Base-by-base conservation (phyloP, 805 yeast genomes). In the Zygosaccharomyces siamensis region DNA sequence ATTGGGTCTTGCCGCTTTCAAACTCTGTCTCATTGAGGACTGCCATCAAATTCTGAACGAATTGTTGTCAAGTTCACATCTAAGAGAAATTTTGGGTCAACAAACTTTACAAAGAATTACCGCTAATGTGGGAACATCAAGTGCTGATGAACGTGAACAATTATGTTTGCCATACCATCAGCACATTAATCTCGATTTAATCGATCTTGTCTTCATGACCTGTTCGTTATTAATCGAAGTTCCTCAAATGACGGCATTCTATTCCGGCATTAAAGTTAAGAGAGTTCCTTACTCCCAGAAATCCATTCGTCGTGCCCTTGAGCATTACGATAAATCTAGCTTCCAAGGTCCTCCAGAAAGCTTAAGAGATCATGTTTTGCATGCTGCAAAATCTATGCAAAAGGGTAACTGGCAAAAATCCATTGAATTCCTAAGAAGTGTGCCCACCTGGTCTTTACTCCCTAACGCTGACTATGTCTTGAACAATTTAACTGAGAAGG, bases 301-400 rank as follows among this genome's bases (percentile, higher is more conserved):
- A 72, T 87, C 96, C 26, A 89, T 93, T 76, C 84, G 92, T 71
- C 83, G 95, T 66, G 80, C 86, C 68, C 78, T 93, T 58, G 98
- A 93, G 67, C 86, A 84, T 74, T 89, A 87, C 64, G 97, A 90
- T 66, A 85, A 92, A 71, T 96, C 90, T 69, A 85, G 85, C 49
- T 93, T 92, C 77, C 88, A 89, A 54, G 99, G 98, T 39, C 99
- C 99, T 42, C 96, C 98, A 47, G 99, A 93, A 72, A 88, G 90
- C 68, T 86, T 95, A 40, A 84, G 95, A 63, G 99, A 93, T 69
- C 87, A 80, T 70, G 84, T 93, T 59, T 83, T 92, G 77, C 87
- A 86, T 68, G 96, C 97, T 43, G 95, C 97, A 37, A 83, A 83
- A 70, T 81, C 88, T 28, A 80, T 93, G 69, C 87, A 86, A 66